These are phyloP conservation scores for Cylindrodendrum hubeiense DNA, from an alignment of 2,329 filamentous ascomycete species.

Conservation along the genomic window DNA sequence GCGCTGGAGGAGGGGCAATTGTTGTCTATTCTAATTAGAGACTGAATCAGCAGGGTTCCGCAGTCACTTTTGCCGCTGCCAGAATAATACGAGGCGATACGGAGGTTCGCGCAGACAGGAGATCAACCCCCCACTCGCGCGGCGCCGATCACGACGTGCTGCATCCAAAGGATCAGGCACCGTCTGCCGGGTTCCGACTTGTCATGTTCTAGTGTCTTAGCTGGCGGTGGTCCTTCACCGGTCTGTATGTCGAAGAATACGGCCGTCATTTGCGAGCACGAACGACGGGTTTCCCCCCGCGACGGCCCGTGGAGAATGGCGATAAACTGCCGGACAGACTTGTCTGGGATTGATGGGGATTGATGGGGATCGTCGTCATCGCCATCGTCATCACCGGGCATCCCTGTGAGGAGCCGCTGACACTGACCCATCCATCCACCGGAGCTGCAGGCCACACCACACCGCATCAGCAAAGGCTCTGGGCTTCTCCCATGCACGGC, in stretches of 20 bases:
- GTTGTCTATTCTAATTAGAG: neutral
- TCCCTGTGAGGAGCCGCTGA: neutral
- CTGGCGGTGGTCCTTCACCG: neutral
- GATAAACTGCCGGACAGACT: no score
- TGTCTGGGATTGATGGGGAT: neutral
- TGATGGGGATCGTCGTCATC: neutral
- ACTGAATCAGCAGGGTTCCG: neutral
- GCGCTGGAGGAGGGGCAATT: neutral
- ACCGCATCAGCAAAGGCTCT: constrained; percentile 22
- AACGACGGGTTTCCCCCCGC: no score
- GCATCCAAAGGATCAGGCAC: constrained; percentile 3
- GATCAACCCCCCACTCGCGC: neutral
- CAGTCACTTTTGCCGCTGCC: neutral
- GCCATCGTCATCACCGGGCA: neutral
- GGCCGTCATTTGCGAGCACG: neutral
- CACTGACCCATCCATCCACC: neutral
- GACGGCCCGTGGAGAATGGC: neutral
- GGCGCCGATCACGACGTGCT: constrained; percentile 6
- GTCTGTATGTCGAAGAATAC: neutral
- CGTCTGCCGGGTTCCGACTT: neutral
- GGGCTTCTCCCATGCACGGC: constrained; percentile 28
- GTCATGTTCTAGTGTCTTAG: neutral
- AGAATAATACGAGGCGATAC: neutral
- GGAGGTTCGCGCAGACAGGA: neutral
- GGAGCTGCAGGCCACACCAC: constrained; percentile 9